Evolutionary conservation across 2,329 filamentous ascomycete genomes (phyloP).

Genomic region (Cytospora mali): DNA sequence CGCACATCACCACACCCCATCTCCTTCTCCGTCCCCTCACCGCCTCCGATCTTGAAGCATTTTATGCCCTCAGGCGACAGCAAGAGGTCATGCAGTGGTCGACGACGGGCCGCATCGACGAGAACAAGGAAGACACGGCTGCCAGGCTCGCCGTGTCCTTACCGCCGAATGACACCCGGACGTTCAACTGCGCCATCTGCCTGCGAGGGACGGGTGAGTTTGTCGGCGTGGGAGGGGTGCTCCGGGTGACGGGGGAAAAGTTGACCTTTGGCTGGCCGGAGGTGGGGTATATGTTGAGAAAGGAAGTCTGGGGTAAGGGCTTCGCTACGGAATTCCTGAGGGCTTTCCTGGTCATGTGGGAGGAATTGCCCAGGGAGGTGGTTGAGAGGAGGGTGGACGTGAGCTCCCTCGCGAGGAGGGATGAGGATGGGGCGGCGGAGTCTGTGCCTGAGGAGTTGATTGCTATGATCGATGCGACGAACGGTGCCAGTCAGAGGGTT

Average conservation of each 20-base stretch:
- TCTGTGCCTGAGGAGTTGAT: constrained; percentile 45
- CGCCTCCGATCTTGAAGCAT: constrained; percentile 48
- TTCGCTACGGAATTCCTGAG: constrained; percentile 59
- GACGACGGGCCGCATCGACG: constrained; percentile 39
- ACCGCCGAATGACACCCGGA: constrained; percentile 52
- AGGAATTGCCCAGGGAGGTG: constrained; percentile 50
- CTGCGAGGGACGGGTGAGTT: constrained; percentile 51
- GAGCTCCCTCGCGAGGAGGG: constrained; percentile 37
- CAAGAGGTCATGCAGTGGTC: constrained; percentile 67
- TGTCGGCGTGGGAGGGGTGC: constrained; percentile 53
- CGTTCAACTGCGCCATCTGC: constrained; percentile 61
- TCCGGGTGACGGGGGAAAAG: constrained; percentile 43
- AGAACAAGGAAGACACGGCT: constrained; percentile 47
- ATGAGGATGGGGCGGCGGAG: constrained; percentile 30
- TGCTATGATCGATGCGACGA: constrained; percentile 52
- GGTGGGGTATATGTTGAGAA: constrained; percentile 59
- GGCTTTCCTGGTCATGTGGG: constrained; percentile 51
- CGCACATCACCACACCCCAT: constrained; percentile 4
- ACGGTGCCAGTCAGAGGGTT: constrained; percentile 58
- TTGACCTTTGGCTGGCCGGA: constrained; percentile 50
- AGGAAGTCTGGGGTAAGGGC: constrained; percentile 57
- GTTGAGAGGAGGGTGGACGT: constrained; percentile 47
- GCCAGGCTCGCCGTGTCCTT: constrained; percentile 44
- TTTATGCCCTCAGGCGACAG: constrained; percentile 57
- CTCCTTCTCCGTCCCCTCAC: constrained; percentile 16